Percentiles rank a stretch among this genome's conserved stretches.
These are phyloP conservation scores for Globisporangium recalcitrans DNA, from an alignment of 352 stramenopile genomes.

Conservation along the genomic window DNA sequence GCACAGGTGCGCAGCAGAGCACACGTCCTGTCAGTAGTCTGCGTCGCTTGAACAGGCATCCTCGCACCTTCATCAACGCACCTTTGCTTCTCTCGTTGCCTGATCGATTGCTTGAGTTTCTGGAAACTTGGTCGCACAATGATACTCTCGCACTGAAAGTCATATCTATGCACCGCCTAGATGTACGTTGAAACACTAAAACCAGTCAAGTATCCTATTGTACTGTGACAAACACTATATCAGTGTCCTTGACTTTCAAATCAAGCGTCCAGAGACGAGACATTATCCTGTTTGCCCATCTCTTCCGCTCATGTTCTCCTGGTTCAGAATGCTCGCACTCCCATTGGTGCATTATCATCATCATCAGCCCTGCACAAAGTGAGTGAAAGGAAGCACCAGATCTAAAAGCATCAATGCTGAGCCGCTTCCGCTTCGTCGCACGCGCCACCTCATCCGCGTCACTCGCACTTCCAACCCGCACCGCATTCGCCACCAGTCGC, in stretches of 20 bases:
- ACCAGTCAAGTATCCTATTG: neutral
- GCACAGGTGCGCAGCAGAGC: neutral
- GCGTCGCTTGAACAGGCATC: no score
- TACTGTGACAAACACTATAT: neutral
- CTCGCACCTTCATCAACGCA: neutral
- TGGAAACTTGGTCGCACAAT: neutral
- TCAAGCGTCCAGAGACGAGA: neutral
- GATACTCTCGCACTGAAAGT: neutral
- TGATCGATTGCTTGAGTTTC: neutral
- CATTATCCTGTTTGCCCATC: neutral
- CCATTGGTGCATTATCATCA: no score
- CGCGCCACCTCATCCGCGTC: neutral
- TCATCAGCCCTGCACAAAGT: no score
- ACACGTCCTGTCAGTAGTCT: no score
- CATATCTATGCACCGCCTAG: neutral
- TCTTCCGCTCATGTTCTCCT: neutral
- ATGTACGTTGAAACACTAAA: neutral
- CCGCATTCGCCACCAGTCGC: neutral
- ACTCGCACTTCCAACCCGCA: neutral
- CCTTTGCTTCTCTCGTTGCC: neutral
- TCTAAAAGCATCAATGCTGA: slow-evolving; percentile 3
- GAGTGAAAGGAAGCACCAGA: no score
- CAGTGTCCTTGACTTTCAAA: neutral
- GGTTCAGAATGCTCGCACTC: neutral
- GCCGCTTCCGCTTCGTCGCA: slow-evolving; percentile 1